These are phyloP conservation scores for Suhomyces bribrorum DNA, from an alignment of 1,139 yeast genomes.

Conservation along the genomic window DNA sequence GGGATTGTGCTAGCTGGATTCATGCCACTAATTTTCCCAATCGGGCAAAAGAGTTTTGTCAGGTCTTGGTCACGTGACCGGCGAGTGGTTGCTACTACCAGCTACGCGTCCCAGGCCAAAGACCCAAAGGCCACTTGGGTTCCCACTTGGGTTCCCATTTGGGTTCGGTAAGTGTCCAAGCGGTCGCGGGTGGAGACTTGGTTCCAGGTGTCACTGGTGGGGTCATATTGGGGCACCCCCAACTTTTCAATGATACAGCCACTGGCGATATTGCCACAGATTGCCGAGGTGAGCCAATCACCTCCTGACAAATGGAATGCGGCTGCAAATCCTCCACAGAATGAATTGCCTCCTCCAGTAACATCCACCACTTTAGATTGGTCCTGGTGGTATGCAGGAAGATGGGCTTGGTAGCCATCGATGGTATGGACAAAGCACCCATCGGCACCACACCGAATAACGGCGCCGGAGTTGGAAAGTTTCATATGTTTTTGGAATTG, in stretches of 20 bases:
- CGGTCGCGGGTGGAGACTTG: constrained; percentile 39
- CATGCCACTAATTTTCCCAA: constrained; percentile 10
- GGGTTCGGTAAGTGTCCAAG: constrained; percentile 14
- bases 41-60: too few relatives aligned
- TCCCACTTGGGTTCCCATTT: not conserved
- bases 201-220: constrained; percentile 52
- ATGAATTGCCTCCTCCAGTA: constrained; percentile 93
- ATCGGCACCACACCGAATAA: constrained; percentile 68
- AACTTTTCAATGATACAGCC: constrained; percentile 76
- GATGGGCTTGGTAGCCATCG: constrained; percentile 32
- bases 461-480: constrained; percentile 45
- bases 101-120: not conserved
- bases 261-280: constrained; percentile 76
- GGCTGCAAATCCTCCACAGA: constrained; percentile 76
- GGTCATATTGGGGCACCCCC: constrained; percentile 59
- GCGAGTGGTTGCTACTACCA: not conserved
- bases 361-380: constrained; percentile 69
- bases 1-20: too few relatives aligned
- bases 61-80: not conserved
- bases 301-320: constrained; percentile 52
- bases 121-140: not conserved
- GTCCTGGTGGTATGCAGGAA: constrained; percentile 72
- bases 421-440: constrained; percentile 52
- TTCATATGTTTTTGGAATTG: constrained; percentile 43
- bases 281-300: constrained; percentile 57